A percentile compares a stretch with the other conserved stretches of the same genome.
These are phyloP conservation scores for Metschnikowia hibisci DNA, from an alignment of 805 yeast genomes.

Conservation along the genomic window DNA sequence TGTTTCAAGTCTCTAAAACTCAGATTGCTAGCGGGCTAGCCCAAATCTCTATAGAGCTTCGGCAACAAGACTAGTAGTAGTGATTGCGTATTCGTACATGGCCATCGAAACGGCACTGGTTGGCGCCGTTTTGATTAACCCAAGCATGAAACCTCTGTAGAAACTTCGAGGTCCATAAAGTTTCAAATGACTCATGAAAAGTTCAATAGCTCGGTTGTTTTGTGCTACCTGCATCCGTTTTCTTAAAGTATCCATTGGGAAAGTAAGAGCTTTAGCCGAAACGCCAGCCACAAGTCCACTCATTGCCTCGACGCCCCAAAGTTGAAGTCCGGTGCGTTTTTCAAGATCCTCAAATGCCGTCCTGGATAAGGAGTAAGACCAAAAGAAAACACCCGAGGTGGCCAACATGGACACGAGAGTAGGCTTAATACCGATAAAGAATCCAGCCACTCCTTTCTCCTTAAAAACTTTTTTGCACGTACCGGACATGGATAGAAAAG, in stretches of 20 bases:
- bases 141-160: conserved; percentile 70
- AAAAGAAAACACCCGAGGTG: conserved; percentile 71
- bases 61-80: not conserved
- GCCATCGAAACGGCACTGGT: conserved; percentile 64
- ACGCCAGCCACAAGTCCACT: conserved; percentile 78
- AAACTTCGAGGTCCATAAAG: conserved; percentile 64
- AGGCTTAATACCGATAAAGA: conserved; percentile 48
- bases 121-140: conserved; percentile 77
- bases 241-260: conserved; percentile 83
- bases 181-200: conserved; percentile 39
- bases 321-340: conserved; percentile 5
- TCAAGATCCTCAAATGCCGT: conserved; percentile 26
- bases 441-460: conserved; percentile 40
- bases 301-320: conserved; percentile 47
- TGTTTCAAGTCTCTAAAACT: no score
- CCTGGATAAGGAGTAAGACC: conserved; percentile 55
- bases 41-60: not conserved
- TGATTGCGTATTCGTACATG: conserved; percentile 50
- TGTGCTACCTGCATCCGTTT: conserved; percentile 65
- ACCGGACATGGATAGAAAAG: conserved; percentile 36
- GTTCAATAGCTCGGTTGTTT: conserved; percentile 17
- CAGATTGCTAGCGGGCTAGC: no score
- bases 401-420: conserved; percentile 62
- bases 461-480: conserved; percentile 25
- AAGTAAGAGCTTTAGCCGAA: conserved; percentile 65